Percentiles rank a stretch among this genome's conserved stretches.
Conservation (phyloP, 2,329 filamentous ascomycete species). For the Aspergillus japonicus region DNA sequence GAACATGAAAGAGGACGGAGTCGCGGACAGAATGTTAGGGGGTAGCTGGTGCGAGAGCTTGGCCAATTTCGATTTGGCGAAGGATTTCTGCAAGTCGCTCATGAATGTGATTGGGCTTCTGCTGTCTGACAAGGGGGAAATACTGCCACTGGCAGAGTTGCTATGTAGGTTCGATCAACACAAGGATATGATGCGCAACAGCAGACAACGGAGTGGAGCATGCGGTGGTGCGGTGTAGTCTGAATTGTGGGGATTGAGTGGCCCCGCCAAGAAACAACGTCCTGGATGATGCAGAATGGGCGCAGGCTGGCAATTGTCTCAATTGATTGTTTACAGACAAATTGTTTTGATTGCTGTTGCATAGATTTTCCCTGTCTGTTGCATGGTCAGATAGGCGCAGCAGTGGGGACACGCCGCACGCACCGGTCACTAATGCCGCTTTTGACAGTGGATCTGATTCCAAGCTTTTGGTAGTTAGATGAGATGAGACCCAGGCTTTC, state of each 20-base stretch:
- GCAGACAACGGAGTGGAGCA: not conserved
- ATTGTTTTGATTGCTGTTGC: not conserved
- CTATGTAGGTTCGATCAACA: not conserved
- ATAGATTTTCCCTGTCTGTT: not conserved
- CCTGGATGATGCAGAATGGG: not conserved
- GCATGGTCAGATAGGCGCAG: not conserved
- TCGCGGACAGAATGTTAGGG: conserved; percentile 32
- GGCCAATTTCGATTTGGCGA: conserved; percentile 72
- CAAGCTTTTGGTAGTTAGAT: no score
- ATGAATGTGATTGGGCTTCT: conserved; percentile 47
- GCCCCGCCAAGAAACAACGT: not conserved
- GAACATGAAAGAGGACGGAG: conserved; percentile 27
- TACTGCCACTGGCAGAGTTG: not conserved
- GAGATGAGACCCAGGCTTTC: not conserved
- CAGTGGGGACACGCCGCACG: not conserved
- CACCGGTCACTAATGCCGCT: not conserved
- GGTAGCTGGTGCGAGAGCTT: conserved; percentile 59
- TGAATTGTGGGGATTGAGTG: not conserved
- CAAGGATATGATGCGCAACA: not conserved
- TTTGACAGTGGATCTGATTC: no score
- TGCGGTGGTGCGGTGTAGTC: not conserved
- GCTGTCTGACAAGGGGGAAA: not conserved
- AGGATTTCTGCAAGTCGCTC: conserved; percentile 78
- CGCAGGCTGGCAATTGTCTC: not conserved
- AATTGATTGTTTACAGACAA: not conserved